phyloP scores from a whole-genome alignment of 1,284 basidiomycete species.

The Lignosus rhinocerotis region DNA sequence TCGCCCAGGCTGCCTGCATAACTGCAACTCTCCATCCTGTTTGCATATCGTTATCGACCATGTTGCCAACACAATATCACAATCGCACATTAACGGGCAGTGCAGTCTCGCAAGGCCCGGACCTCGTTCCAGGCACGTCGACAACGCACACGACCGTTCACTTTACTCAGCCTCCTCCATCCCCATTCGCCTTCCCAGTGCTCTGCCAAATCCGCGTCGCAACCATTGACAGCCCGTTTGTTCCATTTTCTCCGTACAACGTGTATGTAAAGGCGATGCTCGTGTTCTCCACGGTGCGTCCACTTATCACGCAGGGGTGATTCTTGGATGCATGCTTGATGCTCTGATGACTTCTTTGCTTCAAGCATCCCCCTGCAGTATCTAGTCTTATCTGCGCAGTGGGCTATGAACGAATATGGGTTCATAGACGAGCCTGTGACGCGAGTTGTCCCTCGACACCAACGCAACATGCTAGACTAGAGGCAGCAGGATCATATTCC shows the following conservation, averaged over 20 bases:
- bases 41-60: background rate
- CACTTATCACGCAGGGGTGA: background rate
- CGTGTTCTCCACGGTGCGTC: background rate
- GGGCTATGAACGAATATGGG: too few relatives aligned
- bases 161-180: background rate
- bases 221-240: slow-evolving; percentile 3
- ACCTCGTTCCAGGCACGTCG: background rate
- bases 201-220: background rate
- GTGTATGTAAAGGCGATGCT: background rate
- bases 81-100: background rate
- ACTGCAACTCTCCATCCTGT: background rate
- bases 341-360: background rate
- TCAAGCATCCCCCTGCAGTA: background rate
- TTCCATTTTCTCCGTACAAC: background rate
- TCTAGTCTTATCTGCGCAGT: background rate
- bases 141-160: background rate
- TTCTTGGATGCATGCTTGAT: background rate
- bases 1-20: background rate
- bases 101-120: background rate
- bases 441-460: too few relatives aligned
- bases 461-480: too few relatives aligned
- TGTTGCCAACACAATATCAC: background rate
- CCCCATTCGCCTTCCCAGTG: background rate
- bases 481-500: too few relatives aligned
- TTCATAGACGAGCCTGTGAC: too few relatives aligned